Conservation (phyloP, 495 filamentous ascomycete genomes). For the Penicillium verhagenii region DNA sequence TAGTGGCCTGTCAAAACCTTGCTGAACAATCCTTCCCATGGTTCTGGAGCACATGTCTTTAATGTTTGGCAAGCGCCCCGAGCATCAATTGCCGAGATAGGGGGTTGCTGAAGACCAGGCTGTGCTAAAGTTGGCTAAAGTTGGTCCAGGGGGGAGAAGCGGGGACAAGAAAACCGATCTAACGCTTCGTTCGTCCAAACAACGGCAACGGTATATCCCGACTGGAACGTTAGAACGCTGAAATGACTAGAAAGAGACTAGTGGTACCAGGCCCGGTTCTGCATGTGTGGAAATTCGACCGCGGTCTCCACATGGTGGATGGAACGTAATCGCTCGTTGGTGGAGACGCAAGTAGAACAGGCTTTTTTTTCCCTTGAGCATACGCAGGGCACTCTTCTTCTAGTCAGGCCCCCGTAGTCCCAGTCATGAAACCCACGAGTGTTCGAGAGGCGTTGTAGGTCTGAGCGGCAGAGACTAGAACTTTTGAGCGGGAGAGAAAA, state of each 20-base stretch:
- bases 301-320: slow-evolving; percentile 4
- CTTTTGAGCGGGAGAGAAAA: not conserved
- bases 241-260: slow-evolving; percentile 9
- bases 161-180: not conserved
- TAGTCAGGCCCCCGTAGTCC: slow-evolving; percentile 9
- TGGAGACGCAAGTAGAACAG: not conserved
- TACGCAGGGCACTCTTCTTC: slow-evolving; percentile 9
- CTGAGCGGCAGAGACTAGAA: not conserved
- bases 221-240: too few species aligned
- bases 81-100: not conserved
- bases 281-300: slow-evolving; percentile 6
- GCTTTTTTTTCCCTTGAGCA: slow-evolving; percentile 2
- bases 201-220: slow-evolving; percentile 6
- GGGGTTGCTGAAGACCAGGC: not conserved
- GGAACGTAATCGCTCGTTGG: slow-evolving; percentile 7
- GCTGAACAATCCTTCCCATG: not conserved
- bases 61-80: not conserved
- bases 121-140: not conserved
- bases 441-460: not conserved
- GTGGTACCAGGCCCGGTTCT: not conserved
- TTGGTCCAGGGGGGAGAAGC: not conserved
- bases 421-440: not conserved
- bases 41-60: not conserved
- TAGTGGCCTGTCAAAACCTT: not conserved
- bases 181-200: slow-evolving; percentile 4